These are phyloP conservation scores for Purpureocillium takamizusanense DNA, from an alignment of 2,329 filamentous ascomycete genomes.

Conservation along the genomic window DNA sequence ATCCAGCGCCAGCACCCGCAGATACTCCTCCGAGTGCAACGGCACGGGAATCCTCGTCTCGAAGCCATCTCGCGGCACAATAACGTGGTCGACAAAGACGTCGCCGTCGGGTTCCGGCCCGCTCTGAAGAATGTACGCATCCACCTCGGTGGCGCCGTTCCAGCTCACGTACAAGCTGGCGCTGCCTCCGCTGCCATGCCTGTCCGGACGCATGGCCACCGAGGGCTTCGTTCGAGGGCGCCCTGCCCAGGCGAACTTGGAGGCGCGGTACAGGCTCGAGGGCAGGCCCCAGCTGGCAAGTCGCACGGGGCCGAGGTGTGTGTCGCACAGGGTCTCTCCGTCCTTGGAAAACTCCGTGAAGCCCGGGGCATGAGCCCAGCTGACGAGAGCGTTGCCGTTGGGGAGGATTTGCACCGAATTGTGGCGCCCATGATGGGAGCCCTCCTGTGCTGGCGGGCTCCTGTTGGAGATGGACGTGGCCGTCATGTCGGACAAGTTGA, in stretches of 20 bases:
- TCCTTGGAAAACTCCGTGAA: slow-evolving; percentile 36
- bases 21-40: slow-evolving; percentile 6
- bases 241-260: slow-evolving; percentile 44
- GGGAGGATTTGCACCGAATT: slow-evolving; percentile 41
- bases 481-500: slow-evolving; percentile 12
- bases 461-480: slow-evolving; percentile 24
- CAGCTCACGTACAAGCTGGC: slow-evolving; percentile 37
- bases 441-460: slow-evolving; percentile 38
- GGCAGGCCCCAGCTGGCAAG: slow-evolving; percentile 24
- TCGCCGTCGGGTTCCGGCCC: slow-evolving; percentile 2
- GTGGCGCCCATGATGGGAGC: slow-evolving; percentile 20
- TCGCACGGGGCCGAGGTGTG: slow-evolving; percentile 31
- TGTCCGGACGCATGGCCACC: slow-evolving; percentile 12
- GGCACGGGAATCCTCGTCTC: slow-evolving; percentile 13
- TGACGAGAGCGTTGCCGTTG: slow-evolving; percentile 43
- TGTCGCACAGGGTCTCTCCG: slow-evolving; percentile 44
- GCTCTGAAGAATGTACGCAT: slow-evolving; percentile 28
- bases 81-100: slow-evolving; percentile 8
- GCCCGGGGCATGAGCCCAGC: slow-evolving; percentile 44
- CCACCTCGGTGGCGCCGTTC: slow-evolving; percentile 42
- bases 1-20: slow-evolving; percentile 12
- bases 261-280: slow-evolving; percentile 41
- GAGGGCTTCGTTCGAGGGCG: slow-evolving; percentile 22
- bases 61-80: slow-evolving; percentile 9
- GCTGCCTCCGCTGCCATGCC: slow-evolving; percentile 4